These are phyloP conservation scores for Allium fistulosum DNA, from an alignment of 106 monocot species.

Conservation along the genomic window DNA sequence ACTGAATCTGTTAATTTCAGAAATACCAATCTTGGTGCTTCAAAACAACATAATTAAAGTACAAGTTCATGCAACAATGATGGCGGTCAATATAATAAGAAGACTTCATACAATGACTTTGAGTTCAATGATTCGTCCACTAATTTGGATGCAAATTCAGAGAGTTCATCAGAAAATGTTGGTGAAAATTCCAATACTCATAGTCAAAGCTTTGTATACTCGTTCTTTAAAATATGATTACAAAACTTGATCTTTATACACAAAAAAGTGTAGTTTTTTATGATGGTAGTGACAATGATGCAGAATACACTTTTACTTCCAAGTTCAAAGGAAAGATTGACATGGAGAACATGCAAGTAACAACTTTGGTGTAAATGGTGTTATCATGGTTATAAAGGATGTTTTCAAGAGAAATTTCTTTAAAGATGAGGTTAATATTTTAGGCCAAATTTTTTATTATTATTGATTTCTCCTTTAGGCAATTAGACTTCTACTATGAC, in stretches of 20 bases:
- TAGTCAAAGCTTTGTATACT: background rate
- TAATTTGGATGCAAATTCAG: background rate
- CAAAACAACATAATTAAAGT: background rate
- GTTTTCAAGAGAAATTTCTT: background rate
- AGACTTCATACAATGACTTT: too few relatives aligned
- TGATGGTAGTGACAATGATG: background rate
- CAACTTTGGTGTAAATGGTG: background rate
- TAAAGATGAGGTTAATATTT: slow-evolving; percentile 5
- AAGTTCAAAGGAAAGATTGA: background rate
- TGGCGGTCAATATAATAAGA: too few relatives aligned
- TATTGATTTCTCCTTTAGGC: too few relatives aligned
- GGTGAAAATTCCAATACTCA: background rate
- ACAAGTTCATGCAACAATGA: too few relatives aligned
- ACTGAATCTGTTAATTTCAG: background rate
- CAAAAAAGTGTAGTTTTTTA: background rate
- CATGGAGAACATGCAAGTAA: background rate
- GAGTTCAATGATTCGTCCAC: too few relatives aligned
- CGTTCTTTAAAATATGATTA: background rate
- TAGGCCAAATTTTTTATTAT: background rate
- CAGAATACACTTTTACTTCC: background rate
- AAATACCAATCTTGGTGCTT: background rate
- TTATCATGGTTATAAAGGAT: slow-evolving; percentile 1
- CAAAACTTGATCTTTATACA: too few relatives aligned
- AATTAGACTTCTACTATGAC: background rate
- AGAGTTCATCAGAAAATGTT: background rate